Evolutionary conservation across 1,284 basidiomycete species (phyloP), one percentile per base, ranked within the genome.

Genomic region (Apiotrichum porosum): DNA sequence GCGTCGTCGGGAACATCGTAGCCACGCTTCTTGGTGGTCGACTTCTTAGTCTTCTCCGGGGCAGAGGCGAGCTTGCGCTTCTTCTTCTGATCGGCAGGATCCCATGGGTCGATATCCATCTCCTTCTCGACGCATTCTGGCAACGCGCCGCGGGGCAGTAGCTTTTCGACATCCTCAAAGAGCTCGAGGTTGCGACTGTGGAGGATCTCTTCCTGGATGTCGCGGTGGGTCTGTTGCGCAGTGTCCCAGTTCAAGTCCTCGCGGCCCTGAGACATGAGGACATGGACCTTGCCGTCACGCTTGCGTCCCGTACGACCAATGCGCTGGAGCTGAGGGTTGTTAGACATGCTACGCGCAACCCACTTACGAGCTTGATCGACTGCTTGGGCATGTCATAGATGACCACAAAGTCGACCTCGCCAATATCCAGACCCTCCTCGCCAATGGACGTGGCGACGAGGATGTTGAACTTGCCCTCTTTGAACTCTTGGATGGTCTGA

Each of bases 361-460:
- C 15, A 64, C 82, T 56, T 66, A 93, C 91, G 85, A 97, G 93
- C 51, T 94, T 88, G 57, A 97, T 92, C 1, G 93, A 88, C 13
- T 90, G 90, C 74, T 94, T 97, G 62, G 93, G 89, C 32, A 93
- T 85, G 62, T 99, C 95, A 71, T 98, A 99, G 65, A 93, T 95
- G 35, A 97, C 79, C 46, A 97, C 95, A 65, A 94, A 79, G 68
- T 99, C 95, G n/a, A 99, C 86, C 65, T 97, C 93, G 38, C 95
- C 95, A 49, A 99, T 98, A 69, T 99, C 95, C n/a, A 99, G 78
- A 53, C 95, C 95, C 72, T 99, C 95, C 74, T 99, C 95, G 24
- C 95, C 95, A 50, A 99, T 92, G 3, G 88, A 95, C 0, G 95
- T 98, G 1, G 94, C 87, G 2, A 99, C 94, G 5, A 99, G 77